Conservation (phyloP, 768 basidiomycete genomes). For the Calocybe gangraenosa region DNA sequence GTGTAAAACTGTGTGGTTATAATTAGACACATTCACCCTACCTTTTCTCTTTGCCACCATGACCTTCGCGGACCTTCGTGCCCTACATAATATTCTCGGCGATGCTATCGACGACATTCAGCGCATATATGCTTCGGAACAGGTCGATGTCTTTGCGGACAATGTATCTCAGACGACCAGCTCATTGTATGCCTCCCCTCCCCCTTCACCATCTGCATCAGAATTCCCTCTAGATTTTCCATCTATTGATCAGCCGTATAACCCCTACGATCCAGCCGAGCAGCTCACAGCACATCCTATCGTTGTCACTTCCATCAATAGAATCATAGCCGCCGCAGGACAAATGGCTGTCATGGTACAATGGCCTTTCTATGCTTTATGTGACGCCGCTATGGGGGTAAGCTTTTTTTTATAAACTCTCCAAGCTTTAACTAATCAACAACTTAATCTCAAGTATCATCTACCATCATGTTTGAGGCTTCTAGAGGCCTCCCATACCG, state of each 20-base stretch:
- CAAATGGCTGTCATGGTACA: constrained; percentile 66
- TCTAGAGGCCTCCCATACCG: constrained; percentile 65
- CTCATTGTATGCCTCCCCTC: constrained; percentile 27
- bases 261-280: constrained; percentile 45
- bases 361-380: constrained; percentile 64
- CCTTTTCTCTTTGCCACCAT: constrained; percentile 22
- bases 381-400: constrained; percentile 70
- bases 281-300: constrained; percentile 54
- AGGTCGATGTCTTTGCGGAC: constrained; percentile 10
- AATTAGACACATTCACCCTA: constrained; percentile 10
- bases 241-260: constrained; percentile 45
- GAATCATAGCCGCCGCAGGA: constrained; percentile 65
- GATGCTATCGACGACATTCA: constrained; percentile 69
- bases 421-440: not conserved
- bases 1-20: constrained; percentile 11
- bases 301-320: constrained; percentile 55
- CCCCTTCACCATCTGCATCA: constrained; percentile 24
- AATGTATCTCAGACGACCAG: not conserved
- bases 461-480: constrained; percentile 72
- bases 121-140: constrained; percentile 41
- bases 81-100: constrained; percentile 62
- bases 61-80: constrained; percentile 62
- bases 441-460: constrained; percentile 49
- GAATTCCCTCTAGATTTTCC: constrained; percentile 47
- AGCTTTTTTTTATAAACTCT: constrained; percentile 20